Base-by-base conservation (phyloP, 352 stramenopile genomes). In the Phytopythium kandeliae region DNA sequence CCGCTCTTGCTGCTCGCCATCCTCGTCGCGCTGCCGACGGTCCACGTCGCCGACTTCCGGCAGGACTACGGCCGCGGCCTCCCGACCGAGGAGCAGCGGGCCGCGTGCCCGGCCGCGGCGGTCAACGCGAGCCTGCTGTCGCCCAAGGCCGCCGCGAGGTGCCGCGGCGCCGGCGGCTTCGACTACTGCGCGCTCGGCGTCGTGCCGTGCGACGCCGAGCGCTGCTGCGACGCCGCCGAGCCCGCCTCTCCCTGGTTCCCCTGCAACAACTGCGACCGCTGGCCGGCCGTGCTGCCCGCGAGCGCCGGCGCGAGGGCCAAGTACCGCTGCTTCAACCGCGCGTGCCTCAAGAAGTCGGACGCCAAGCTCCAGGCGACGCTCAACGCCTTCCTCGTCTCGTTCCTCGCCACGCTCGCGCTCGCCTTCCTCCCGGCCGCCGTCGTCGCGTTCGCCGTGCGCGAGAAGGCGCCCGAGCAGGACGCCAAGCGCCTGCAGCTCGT, bases 391-490 rank as follows among this genome's bases (percentile, higher is more conserved):
- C 60, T 88, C 33, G 65, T 68, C 21, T 63, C 70, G 0, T 66
- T 88, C 53, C 62, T 90, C 40, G 64, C 79, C 11, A 77, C 86
- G 61, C 57, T 90, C 26, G 79, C 74, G 30, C 87, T 88, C 31
- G 69, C 79, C 2, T 90, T 90, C 30, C 55, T 90, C 37, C 79
- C 76, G 2, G 79, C 79, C 31, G 66, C 72, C 0, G 62, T 87
- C 40, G 72, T 90, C 22, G 74, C 69, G 3, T 86, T 88, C 26
- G 51, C 85, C 43, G 76, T 90, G 4, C 60, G 66, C 2, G 79
- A 90, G 26, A 86, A 87, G 54, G 62, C 81, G 22, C 74, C 76
- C 9, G 74, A 51, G 38, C 79, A 88, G 47, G 82, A 90, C 40
- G 67, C 76, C 24, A 85, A 86, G 48, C 59, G 63, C 6, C 64